Percentiles rank a stretch among this genome's conserved stretches.
Conservation (phyloP, 495 filamentous ascomycete genomes). For the Tricharina praecox region DNA sequence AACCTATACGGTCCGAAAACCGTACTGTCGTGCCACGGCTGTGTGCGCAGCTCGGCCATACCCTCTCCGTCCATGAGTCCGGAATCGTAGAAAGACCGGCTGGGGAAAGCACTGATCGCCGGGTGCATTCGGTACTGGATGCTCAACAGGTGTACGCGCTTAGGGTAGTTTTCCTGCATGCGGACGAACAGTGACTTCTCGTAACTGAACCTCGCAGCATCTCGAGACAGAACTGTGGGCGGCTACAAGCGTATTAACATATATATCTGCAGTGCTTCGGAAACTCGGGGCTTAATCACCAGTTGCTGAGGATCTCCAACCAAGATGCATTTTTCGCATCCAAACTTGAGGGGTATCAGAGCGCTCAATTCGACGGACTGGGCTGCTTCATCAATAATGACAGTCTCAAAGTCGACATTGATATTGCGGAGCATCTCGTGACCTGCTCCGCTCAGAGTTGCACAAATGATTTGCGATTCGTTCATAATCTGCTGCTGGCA, state of each 20-base stretch:
- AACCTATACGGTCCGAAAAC: conserved; percentile 89
- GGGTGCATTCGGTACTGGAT: conserved; percentile 99
- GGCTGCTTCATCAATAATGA: conserved; percentile 94
- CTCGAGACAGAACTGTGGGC: conserved; percentile 84
- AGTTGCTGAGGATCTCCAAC: conserved; percentile 96
- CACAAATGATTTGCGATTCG: conserved; percentile 79
- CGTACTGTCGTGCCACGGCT: conserved; percentile 68
- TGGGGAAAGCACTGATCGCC: conserved; percentile 79
- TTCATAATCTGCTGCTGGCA: conserved; percentile 84
- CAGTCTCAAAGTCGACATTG: conserved; percentile 93
- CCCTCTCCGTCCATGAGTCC: conserved; percentile 64
- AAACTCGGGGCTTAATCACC: too few relatives aligned
- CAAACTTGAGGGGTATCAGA: conserved; percentile 92
- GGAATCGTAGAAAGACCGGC: conserved; percentile 77
- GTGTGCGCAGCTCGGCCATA: conserved; percentile 57
- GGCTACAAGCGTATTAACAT: too few relatives aligned
- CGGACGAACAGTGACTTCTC: conserved; percentile 96
- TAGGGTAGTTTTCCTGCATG: conserved; percentile 82
- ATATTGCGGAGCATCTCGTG: conserved; percentile 95
- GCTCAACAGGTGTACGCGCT: conserved; percentile 85
- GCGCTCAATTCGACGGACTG: conserved; percentile 96
- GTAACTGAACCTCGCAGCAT: conserved; percentile 82
- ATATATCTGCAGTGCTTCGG: too few relatives aligned
- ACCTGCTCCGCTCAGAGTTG: conserved; percentile 85
- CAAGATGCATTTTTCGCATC: conserved; percentile 88